phyloP scores from a whole-genome alignment of 495 filamentous ascomycete genomes.

The Neurospora sp. region DNA sequence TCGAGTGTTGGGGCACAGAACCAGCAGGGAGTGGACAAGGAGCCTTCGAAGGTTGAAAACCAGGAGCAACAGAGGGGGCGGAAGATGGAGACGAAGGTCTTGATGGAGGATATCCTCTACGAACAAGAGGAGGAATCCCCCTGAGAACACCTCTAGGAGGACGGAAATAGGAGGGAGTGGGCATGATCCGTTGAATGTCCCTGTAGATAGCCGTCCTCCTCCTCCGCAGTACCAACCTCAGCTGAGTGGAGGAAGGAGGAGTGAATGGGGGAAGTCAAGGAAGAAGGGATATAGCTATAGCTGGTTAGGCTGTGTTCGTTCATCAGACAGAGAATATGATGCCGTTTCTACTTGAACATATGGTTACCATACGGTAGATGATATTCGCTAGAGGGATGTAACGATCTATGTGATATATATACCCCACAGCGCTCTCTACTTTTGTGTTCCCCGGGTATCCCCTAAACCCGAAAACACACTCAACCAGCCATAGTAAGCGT shows the following conservation, averaged over 20 bases:
- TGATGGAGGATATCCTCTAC: not conserved
- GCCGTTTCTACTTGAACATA: not conserved
- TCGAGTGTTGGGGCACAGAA: not conserved
- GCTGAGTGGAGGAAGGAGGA: not conserved
- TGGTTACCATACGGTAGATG: not conserved
- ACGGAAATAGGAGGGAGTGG: not conserved
- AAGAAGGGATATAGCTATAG: not conserved
- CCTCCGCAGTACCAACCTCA: not conserved
- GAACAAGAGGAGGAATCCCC: not conserved
- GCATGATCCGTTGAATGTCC: not conserved
- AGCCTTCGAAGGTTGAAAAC: not conserved
- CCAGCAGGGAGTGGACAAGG: not conserved
- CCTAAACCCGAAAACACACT: not conserved
- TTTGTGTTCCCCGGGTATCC: not conserved
- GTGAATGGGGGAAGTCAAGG: not conserved
- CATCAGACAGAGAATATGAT: not conserved
- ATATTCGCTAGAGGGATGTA: not conserved
- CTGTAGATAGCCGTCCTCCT: not conserved
- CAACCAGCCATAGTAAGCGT: conserved; percentile 30
- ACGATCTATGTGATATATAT: not conserved
- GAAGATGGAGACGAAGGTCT: not conserved
- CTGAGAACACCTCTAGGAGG: not conserved
- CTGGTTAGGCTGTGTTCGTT: not conserved
- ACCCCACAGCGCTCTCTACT: not conserved
- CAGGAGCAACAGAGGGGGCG: not conserved